A percentile compares a stretch with the other conserved stretches of the same genome.
These are phyloP conservation scores for Colletotrichum sp. DNA, from an alignment of 2,329 filamentous ascomycete species.

Conservation along the genomic window DNA sequence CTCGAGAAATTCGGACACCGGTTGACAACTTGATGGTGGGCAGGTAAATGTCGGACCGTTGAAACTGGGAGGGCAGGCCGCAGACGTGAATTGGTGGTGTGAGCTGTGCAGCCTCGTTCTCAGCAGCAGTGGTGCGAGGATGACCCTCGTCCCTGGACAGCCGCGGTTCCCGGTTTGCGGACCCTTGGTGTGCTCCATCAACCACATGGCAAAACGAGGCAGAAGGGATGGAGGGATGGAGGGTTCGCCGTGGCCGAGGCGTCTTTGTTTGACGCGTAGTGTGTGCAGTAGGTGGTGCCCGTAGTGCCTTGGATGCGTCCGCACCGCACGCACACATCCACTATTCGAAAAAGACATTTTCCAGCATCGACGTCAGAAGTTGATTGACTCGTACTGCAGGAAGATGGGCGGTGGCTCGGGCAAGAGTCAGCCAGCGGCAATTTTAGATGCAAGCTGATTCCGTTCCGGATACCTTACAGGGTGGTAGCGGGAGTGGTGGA, in stretches of 20 bases:
- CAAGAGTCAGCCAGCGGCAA: slow-evolving; percentile 18
- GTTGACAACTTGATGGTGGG: neutral
- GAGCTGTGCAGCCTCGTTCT: slow-evolving; percentile 22
- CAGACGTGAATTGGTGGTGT: slow-evolving; percentile 1
- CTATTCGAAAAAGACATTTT: slow-evolving; percentile 6
- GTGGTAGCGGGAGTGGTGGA: neutral
- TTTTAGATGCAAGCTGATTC: slow-evolving; percentile 20
- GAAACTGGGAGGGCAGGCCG: neutral
- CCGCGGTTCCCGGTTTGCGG: slow-evolving; percentile 3
- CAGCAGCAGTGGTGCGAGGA: slow-evolving; percentile 15
- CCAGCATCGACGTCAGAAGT: slow-evolving; percentile 16
- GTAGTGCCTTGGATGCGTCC: neutral
- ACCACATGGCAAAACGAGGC: slow-evolving; percentile 18
- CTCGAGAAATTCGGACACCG: neutral
- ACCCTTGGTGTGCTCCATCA: slow-evolving; percentile 10
- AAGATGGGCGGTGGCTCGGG: slow-evolving; percentile 2
- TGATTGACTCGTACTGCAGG: slow-evolving; percentile 15
- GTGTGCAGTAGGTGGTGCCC: neutral
- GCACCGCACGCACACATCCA: neutral
- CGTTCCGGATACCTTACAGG: neutral
- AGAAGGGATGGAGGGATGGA: slow-evolving; percentile 21
- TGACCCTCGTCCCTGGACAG: neutral
- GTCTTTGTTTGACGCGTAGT: slow-evolving; percentile 7
- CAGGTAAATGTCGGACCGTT: slow-evolving; percentile 9
- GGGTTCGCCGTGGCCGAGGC: slow-evolving; percentile 15